These are phyloP conservation scores for Kodamaea jinghongensis DNA, from an alignment of 805 yeast species.

Conservation along the genomic window DNA sequence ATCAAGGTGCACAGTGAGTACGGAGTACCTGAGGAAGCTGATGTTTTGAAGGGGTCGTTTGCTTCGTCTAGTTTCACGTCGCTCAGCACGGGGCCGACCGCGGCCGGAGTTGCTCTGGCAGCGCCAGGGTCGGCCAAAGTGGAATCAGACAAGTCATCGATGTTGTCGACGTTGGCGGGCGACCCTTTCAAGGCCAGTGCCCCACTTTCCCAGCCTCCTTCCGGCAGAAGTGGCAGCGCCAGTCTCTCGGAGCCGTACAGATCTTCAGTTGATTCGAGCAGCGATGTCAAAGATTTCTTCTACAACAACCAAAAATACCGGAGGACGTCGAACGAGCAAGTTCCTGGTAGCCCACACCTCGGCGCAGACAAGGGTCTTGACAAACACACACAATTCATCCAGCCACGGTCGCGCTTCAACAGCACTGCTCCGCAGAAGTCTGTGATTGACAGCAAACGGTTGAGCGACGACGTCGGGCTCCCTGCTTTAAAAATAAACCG, in stretches of 20 bases:
- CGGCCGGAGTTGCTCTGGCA: not conserved
- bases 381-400: constrained; percentile 35
- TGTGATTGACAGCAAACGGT: constrained; percentile 34
- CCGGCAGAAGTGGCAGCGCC: constrained; percentile 11
- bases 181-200: constrained; percentile 28
- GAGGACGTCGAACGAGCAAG: constrained; percentile 6
- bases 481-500: constrained; percentile 37
- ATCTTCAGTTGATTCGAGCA: constrained; percentile 30
- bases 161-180: constrained; percentile 36
- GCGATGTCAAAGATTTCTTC: constrained; percentile 57
- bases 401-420: constrained; percentile 43
- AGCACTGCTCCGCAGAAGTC: constrained; percentile 25
- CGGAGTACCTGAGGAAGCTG: constrained; percentile 10
- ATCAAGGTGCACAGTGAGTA: constrained; percentile 4
- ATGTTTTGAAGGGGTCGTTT: constrained; percentile 8
- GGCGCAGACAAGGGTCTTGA: constrained; percentile 22
- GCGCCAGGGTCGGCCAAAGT: not conserved
- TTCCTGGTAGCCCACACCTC: not conserved
- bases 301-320: constrained; percentile 21
- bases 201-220: constrained; percentile 13
- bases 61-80: constrained; percentile 5
- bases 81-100: not conserved
- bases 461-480: constrained; percentile 30
- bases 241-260: constrained; percentile 6
- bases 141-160: constrained; percentile 14